Conservation (phyloP, 2,329 filamentous ascomycete species). For the Lasiodiplodia citricola region DNA sequence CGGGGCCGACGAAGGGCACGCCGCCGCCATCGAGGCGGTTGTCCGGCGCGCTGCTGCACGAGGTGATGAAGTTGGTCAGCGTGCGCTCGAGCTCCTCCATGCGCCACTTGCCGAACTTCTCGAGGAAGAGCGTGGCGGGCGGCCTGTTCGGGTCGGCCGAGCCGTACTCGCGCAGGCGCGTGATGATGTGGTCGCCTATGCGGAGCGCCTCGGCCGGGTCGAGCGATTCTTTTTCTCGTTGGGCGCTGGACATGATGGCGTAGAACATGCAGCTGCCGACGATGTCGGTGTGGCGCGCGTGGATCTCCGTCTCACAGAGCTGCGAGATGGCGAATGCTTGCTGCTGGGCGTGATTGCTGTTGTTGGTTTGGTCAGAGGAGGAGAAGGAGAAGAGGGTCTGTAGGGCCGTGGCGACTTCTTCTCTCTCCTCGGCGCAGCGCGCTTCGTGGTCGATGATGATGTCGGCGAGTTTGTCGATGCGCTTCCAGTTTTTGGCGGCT, state of each 20-base stretch:
- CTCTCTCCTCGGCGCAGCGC: not conserved
- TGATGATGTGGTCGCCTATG: not conserved
- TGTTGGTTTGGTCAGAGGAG: not conserved
- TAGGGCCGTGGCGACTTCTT: not conserved
- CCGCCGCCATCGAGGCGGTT: conserved; percentile 10
- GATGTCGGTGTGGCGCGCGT: conserved; percentile 26
- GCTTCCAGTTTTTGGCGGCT: not conserved
- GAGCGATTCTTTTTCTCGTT: not conserved
- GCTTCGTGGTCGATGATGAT: not conserved
- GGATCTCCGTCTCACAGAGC: conserved; percentile 24
- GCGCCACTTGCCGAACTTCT: conserved; percentile 26
- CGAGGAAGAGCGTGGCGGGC: conserved; percentile 23
- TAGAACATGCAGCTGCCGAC: conserved; percentile 29
- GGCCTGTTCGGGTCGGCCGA: not conserved
- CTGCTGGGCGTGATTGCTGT: not conserved
- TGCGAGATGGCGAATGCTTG: conserved; percentile 26
- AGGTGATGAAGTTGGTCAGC: conserved; percentile 27
- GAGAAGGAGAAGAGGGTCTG: not conserved
- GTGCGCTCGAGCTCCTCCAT: conserved; percentile 25
- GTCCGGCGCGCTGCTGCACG: conserved; percentile 6
- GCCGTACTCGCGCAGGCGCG: not conserved
- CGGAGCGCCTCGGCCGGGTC: not conserved
- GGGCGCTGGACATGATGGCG: conserved; percentile 26
- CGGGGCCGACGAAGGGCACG: conserved; percentile 21
- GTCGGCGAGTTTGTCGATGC: not conserved